phyloP scores from a whole-genome alignment of 176 grass and related monocot genomes.

The Oryza australiensis region DNA sequence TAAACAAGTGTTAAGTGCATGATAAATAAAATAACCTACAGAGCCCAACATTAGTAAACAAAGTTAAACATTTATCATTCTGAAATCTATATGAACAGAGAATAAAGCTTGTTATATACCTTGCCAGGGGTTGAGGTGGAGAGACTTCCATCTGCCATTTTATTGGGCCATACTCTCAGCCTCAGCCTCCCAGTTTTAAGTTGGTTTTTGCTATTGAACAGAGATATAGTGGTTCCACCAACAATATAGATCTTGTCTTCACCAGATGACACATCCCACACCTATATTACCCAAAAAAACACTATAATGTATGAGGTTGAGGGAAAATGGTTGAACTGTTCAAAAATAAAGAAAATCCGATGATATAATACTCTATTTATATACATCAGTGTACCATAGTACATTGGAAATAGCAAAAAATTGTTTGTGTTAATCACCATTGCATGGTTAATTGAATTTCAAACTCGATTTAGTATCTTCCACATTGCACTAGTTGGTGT shows the following conservation, averaged over 20 bases:
- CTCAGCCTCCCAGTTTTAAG: conserved; percentile 84
- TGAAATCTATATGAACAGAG: no score
- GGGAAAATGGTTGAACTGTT: no score
- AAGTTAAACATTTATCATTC: no score
- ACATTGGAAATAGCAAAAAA: no score
- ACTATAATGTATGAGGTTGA: no score
- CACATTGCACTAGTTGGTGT: no score
- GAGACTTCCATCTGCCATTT: conserved; percentile 81
- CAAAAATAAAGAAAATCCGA: no score
- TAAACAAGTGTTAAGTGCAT: not conserved
- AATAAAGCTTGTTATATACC: conserved; percentile 20
- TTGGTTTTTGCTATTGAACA: conserved; percentile 89
- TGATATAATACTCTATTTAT: no score
- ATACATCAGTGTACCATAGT: no score
- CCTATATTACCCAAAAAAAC: conserved; percentile 35
- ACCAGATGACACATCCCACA: conserved; percentile 72
- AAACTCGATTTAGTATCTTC: no score
- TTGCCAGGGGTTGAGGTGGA: conserved; percentile 89
- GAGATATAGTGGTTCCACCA: conserved; percentile 74
- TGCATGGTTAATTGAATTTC: no score
- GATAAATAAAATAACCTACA: not conserved
- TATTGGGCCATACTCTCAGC: conserved; percentile 70
- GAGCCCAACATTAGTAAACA: not conserved
- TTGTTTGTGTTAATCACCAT: no score
- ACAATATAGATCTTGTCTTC: conserved; percentile 45